These are phyloP conservation scores for Colletotrichum orbiculare DNA, from an alignment of 2,329 filamentous ascomycete species.

Conservation along the genomic window DNA sequence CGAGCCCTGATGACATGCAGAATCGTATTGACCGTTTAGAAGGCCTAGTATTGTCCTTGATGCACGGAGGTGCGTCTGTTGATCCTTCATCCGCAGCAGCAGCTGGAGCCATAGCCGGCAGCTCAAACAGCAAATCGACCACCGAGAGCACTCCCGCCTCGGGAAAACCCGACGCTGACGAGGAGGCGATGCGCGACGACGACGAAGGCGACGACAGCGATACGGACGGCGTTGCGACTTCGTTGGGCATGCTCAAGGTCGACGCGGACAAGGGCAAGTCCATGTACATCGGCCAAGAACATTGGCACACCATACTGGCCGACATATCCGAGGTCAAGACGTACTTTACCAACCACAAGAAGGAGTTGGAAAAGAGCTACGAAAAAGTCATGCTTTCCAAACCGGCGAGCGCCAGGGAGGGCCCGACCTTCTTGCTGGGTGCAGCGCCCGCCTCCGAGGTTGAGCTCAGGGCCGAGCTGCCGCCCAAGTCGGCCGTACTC, in stretches of 20 bases:
- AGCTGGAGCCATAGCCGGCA: conserved; percentile 40
- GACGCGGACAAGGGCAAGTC: conserved; percentile 81
- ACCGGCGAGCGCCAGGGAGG: conserved; percentile 67
- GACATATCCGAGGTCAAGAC: conserved; percentile 94
- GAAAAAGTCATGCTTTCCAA: conserved; percentile 79
- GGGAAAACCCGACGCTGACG: conserved; percentile 63
- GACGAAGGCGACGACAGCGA: conserved; percentile 74
- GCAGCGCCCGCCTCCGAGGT: conserved; percentile 76
- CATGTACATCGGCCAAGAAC: conserved; percentile 83
- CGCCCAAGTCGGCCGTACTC: conserved; percentile 84
- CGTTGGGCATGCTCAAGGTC: conserved; percentile 85
- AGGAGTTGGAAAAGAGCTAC: conserved; percentile 86
- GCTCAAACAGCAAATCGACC: conserved; percentile 42
- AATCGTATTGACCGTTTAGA: conserved; percentile 96
- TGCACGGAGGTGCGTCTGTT: conserved; percentile 81
- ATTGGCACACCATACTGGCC: conserved; percentile 83
- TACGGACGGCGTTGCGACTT: conserved; percentile 76
- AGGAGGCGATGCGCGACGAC: conserved; percentile 62
- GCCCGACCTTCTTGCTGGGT: conserved; percentile 83
- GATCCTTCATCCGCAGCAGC: conserved; percentile 53
- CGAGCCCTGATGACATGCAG: conserved; percentile 93
- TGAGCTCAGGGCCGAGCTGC: conserved; percentile 84
- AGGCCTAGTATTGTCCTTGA: conserved; percentile 89
- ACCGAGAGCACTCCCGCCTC: conserved; percentile 57
- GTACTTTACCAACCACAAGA: conserved; percentile 87